Base-by-base conservation (phyloP, 139 green algal species). In the Nannochloris sp. region DNA sequence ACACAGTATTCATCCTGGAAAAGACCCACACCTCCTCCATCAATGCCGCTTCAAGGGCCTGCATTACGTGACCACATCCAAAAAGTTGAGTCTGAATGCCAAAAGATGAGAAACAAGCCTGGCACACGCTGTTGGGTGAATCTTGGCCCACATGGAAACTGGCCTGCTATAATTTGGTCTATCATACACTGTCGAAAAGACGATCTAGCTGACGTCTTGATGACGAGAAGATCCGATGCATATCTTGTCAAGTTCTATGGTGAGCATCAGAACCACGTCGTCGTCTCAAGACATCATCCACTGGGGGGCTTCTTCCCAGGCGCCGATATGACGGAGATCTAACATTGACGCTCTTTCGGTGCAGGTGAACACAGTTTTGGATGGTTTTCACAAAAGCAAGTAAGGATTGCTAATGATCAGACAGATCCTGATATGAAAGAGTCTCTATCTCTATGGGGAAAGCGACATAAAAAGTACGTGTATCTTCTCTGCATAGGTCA, bases 141-240 rank as follows among this genome's bases (percentile, higher is more conserved):
- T 21, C 34, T 81, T 44, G 21, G 44, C 14, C 73, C 75, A 40
- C 73, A 64, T 54, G 73, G 66, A 16, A 54, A 63, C 24, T 87
- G 80, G 79, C 81, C 81, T 8, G 80, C 54, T 1, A 66, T 83
- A 7, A 57, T 79, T 46, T 87, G 81, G 81, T 54, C 65, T 4
- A 50, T 77, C 5, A 43, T 60, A 1, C 59, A 78, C 24, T 87
- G 80, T 66, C 69, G 61, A 27, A 56, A 61, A 11, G 57, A 56
- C 4, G 75, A 83, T 59, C 61, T 70, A 54, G 59, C 61, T 3
- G 67, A 87, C 36, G 65, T 87, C 21, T 43, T 84, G 16, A 56
- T 62, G n/a, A 56, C 49, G 18, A 75, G 76, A 48, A 36, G 51
- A 4, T 44, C 61, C 43, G 79, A 78, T 83, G 54, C n/a, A 54